phyloP scores from a whole-genome alignment of 2,329 filamentous ascomycete species.

The Beauveria brongniartii region DNA sequence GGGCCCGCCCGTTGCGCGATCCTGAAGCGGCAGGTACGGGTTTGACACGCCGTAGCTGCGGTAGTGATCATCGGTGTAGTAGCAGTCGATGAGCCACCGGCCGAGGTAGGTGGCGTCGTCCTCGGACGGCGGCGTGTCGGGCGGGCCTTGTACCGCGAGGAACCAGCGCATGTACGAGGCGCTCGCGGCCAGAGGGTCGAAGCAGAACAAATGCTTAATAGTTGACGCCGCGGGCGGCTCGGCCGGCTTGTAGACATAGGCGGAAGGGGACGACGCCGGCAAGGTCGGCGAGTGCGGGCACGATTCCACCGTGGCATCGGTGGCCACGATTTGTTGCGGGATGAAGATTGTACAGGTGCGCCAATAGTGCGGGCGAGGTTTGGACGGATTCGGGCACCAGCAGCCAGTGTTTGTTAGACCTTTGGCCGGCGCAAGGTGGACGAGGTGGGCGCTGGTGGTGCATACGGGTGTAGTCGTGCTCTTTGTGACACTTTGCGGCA shows the following conservation, averaged over 20 bases:
- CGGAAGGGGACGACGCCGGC: not conserved
- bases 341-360: constrained; percentile 4
- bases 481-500: not conserved
- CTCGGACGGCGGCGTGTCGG: constrained; percentile 5
- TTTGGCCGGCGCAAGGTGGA: not conserved
- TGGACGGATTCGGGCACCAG: constrained; percentile 8
- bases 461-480: not conserved
- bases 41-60: not conserved
- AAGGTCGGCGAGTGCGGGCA: constrained; percentile 1
- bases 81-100: constrained; percentile 10
- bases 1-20: not conserved
- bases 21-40: not conserved
- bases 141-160: constrained; percentile 5
- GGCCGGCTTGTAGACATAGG: not conserved
- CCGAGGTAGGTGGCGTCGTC: constrained; percentile 4
- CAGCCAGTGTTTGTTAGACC: constrained; percentile 6
- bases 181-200: constrained; percentile 5
- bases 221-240: not conserved
- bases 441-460: not conserved
- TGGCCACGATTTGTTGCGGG: constrained; percentile 1
- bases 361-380: constrained; percentile 7
- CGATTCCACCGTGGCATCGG: not conserved
- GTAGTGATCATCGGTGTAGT: constrained; percentile 8
- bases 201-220: constrained; percentile 11
- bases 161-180: constrained; percentile 11